A percentile compares a stretch with the other conserved stretches of the same genome.
Evolutionary conservation across 805 yeast genomes (phyloP).

Genomic region (Ascoidea rubescens): DNA sequence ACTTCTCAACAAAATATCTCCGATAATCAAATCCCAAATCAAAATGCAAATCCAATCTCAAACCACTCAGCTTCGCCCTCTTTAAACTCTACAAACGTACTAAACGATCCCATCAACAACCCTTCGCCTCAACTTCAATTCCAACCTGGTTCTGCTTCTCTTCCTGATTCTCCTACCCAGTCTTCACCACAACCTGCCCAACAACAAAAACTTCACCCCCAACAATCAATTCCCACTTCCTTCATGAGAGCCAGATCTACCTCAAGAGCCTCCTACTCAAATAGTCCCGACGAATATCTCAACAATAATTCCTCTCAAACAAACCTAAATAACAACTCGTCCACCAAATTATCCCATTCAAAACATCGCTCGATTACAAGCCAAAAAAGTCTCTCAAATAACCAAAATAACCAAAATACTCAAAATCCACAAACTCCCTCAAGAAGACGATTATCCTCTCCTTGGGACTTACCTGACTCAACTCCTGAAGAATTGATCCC

Average conservation of each 20-base stretch:
- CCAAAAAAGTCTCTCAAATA: background rate
- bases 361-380: background rate
- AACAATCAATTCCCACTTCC: background rate
- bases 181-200: background rate
- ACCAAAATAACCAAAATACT: background rate
- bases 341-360: background rate
- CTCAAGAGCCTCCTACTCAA: background rate
- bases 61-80: too few relatives aligned
- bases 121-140: background rate
- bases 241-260: background rate
- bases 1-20: background rate
- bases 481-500: constrained; percentile 58
- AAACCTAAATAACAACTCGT: too few relatives aligned
- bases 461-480: background rate
- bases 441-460: background rate
- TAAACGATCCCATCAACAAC: too few relatives aligned
- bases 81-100: too few relatives aligned
- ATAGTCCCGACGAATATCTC: background rate
- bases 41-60: background rate
- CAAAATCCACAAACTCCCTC: background rate
- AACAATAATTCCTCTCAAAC: background rate
- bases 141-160: background rate
- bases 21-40: background rate
- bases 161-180: background rate
- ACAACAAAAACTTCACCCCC: background rate